Base-by-base conservation (phyloP, 1,139 yeast genomes). In the Zygosaccharomyces sapae region DNA sequence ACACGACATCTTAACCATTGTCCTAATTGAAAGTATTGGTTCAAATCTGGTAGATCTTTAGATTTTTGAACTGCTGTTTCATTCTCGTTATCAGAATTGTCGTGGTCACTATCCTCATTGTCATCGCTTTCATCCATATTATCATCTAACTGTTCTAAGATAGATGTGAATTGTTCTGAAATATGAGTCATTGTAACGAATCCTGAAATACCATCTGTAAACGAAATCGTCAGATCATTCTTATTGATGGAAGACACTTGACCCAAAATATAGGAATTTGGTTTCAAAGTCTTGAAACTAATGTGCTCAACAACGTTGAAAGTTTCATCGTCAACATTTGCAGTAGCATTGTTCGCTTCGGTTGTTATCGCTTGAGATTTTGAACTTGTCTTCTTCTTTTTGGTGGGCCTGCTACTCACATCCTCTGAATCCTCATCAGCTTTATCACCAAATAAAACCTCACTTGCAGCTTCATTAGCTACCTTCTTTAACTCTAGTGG, bases 401-500 rank as follows among this genome's bases (percentile, higher is more conserved):
- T 71, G 10, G 71, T 63, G 44, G 58, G 61, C 16, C 53, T 57
- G 44, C 59, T 62, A 46, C 69, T 72, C 7, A 55, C 47, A 9
- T 58, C 50, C 10, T 54, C 45, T 1, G 58, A 56, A 22, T 22
- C 25, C 38, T 65, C 62, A n/a, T 63, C 63, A 12, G 70, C 48
- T 24, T 69, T 62, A 13, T 64, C 67, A 19, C 74, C 90, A 57
- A 86, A 86, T 47, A 87, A 72, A 24, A 86, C 95, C 71, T 92
- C 98, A 57, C 79, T 79, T 29, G 90, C 82, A 38, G 94, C 98
- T 66, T 92, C 96, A 62, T 88, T 89, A 35, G 96, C 83, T 46
- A 90, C 94, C 64, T 89, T 95, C 66, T 89, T 89, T 57, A 88
- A 81, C 69, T 92, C 99, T 56, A 92, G 71, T 4, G 98, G 90